Percentiles rank a stretch among this genome's conserved stretches.
Conservation (phyloP, 148 eudicot species). For the Vaccinium macrocarpon region DNA sequence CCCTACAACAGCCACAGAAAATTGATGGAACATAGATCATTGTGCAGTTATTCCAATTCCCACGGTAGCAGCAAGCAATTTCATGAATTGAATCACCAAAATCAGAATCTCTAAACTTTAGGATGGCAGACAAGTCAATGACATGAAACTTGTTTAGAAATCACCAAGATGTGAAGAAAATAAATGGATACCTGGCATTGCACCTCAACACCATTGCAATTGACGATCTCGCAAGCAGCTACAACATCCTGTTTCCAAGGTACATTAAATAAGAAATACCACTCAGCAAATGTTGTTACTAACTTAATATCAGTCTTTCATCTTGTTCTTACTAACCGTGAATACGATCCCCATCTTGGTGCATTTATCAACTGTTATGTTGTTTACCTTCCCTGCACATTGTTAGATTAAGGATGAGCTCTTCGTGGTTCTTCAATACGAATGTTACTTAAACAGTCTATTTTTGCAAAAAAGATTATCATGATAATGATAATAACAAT, state of each 20-base stretch:
- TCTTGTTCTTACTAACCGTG: slow-evolving; percentile 46
- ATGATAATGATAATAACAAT: slow-evolving; percentile 3
- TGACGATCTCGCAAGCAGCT: slow-evolving; percentile 97
- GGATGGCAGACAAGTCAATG: background rate
- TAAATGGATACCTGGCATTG: slow-evolving; percentile 76
- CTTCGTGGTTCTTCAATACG: background rate
- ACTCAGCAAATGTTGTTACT: background rate
- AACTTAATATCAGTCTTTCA: background rate
- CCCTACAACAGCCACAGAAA: slow-evolving; percentile 48
- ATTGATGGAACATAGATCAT: background rate
- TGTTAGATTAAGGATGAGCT: slow-evolving; percentile 2
- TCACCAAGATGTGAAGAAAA: background rate
- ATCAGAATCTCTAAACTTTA: background rate
- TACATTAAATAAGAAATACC: slow-evolving; percentile 15
- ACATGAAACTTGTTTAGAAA: background rate
- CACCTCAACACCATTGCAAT: slow-evolving; percentile 85
- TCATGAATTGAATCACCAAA: background rate
- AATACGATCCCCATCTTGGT: slow-evolving; percentile 85
- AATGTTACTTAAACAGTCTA: background rate
- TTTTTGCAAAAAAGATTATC: background rate
- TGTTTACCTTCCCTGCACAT: slow-evolving; percentile 89
- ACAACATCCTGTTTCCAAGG: slow-evolving; percentile 74
- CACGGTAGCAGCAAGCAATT: background rate
- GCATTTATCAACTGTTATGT: slow-evolving; percentile 93
- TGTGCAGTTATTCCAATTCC: background rate